These are phyloP conservation scores for Hansenula lynferdii DNA, from an alignment of 1,139 yeast genomes.

Conservation along the genomic window DNA sequence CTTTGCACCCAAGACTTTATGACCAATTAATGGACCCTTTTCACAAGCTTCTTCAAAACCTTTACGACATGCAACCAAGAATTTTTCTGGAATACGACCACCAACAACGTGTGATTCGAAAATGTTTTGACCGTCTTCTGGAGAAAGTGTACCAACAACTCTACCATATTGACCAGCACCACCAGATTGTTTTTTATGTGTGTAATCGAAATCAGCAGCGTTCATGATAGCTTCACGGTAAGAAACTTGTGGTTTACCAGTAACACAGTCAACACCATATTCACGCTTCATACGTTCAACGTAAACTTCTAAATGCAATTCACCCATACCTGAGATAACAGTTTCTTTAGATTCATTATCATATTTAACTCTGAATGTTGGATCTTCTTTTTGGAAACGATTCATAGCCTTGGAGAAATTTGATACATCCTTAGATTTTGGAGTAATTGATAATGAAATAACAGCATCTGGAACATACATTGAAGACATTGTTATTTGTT, in stretches of 20 bases:
- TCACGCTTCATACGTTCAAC: constrained; percentile 98
- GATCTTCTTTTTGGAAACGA: constrained; percentile 97
- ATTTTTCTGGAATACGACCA: constrained; percentile 95
- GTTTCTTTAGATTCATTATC: constrained; percentile 95
- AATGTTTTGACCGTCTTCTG: constrained; percentile 61
- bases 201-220: constrained; percentile 79
- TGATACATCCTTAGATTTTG: constrained; percentile 83
- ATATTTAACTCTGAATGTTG: constrained; percentile 90
- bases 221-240: constrained; percentile 89
- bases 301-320: constrained; percentile 91
- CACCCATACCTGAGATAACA: constrained; percentile 98
- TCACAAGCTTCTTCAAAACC: constrained; percentile 95
- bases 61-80: constrained; percentile 87
- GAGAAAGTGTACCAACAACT: constrained; percentile 81
- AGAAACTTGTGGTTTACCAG: constrained; percentile 98
- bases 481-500: constrained; percentile 86
- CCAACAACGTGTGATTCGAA: constrained; percentile 91
- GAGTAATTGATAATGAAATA: constrained; percentile 84
- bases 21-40: constrained; percentile 96
- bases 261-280: constrained; percentile 90
- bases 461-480: constrained; percentile 99
- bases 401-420: constrained; percentile 95
- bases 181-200: constrained; percentile 97
- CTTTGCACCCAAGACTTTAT: constrained; percentile 84
- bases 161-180: constrained; percentile 99